Conservation (phyloP, 2,329 filamentous ascomycete genomes). For the Lecanicillium sp. region DNA sequence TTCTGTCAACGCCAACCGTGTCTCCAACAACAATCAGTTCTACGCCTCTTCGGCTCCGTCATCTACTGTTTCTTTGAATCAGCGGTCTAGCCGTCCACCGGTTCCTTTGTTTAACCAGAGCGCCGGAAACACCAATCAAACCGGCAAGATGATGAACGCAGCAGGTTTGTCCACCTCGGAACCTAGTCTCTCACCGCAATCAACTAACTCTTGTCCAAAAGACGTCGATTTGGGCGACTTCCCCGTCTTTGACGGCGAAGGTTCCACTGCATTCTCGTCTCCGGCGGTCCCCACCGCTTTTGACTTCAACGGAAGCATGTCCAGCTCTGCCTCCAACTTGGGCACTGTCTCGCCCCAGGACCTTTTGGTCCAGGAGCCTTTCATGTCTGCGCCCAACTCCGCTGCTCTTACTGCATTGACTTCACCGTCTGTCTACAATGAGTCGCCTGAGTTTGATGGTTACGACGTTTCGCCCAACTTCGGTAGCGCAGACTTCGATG, state of each 20-base stretch:
- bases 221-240: constrained; percentile 53
- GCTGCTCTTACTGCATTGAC: constrained; percentile 75
- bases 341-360: constrained; percentile 81
- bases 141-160: constrained; percentile 36
- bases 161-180: too few species aligned
- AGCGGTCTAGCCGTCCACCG: constrained; percentile 51
- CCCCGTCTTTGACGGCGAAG: constrained; percentile 45
- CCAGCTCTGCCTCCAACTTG: constrained; percentile 44
- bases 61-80: constrained; percentile 49
- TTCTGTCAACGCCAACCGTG: constrained; percentile 48
- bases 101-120: constrained; percentile 64
- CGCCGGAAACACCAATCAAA: constrained; percentile 41
- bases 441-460: constrained; percentile 67
- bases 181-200: constrained; percentile 22
- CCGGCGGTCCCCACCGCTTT: constrained; percentile 42
- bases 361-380: constrained; percentile 60
- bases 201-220: too few species aligned
- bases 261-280: constrained; percentile 44
- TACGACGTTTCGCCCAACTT: constrained; percentile 77
- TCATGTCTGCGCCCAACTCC: constrained; percentile 72
- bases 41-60: constrained; percentile 60
- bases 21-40: constrained; percentile 49
- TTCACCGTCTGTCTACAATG: constrained; percentile 70
- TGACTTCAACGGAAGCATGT: constrained; percentile 39
- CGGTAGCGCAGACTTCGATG: constrained; percentile 46